A percentile compares a stretch with the other conserved stretches of the same genome.
Evolutionary conservation across 306 rosid species (phyloP).

Genomic region (Psophocarpus tetragonolobus): DNA sequence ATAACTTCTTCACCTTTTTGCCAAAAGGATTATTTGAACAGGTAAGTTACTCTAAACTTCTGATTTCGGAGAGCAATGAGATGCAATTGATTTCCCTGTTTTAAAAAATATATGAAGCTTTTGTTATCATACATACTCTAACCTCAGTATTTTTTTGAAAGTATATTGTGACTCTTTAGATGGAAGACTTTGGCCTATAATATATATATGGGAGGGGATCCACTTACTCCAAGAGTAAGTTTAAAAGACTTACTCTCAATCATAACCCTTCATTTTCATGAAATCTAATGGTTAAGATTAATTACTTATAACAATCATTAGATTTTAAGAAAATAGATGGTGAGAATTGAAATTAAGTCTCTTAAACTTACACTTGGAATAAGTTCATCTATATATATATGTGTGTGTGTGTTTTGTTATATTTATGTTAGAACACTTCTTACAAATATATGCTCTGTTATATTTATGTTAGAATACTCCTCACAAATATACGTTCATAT

Average conservation of each 20-base stretch:
- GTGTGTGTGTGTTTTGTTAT: slow-evolving; percentile 21
- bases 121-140: background rate
- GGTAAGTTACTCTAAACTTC: slow-evolving; percentile 55
- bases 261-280: no score
- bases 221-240: no score
- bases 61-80: background rate
- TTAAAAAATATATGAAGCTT: background rate
- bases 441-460: slow-evolving; percentile 21
- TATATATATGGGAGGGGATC: no score
- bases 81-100: slow-evolving; percentile 25
- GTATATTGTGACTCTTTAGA: background rate
- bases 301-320: no score
- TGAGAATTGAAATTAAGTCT: no score
- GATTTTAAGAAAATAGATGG: no score
- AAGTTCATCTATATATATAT: no score
- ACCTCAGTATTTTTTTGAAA: no score
- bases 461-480: background rate
- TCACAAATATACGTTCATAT: background rate
- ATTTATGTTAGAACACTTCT: background rate
- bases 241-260: no score
- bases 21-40: slow-evolving; percentile 98
- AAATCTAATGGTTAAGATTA: no score
- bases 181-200: background rate
- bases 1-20: slow-evolving; percentile 76
- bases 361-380: no score